Evolutionary conservation across 2,329 filamentous ascomycete species (phyloP), one percentile per base, ranked within the genome.

Genomic region (Diaporthe vexans): DNA sequence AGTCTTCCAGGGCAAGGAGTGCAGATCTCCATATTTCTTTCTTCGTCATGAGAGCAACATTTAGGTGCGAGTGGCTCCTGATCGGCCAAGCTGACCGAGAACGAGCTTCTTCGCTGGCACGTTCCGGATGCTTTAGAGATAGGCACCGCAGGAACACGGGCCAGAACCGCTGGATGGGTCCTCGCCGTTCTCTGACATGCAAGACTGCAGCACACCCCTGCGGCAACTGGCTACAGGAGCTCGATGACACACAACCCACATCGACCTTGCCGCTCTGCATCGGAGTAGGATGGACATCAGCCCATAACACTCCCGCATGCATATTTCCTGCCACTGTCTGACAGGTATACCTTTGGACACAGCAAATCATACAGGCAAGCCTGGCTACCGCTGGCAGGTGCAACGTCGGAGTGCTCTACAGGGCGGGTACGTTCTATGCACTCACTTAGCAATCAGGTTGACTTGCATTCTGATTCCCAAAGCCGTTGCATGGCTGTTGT

Each of bases 161-260:
- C 46, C 29, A 54, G 33, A 54, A 68, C 33, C 48, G 63, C 46
- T 40, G 33, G 9, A 67, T 35, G 63, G 63, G 61, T 67, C 59
- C 46, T 26, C 40, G 35, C 24, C 51, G 43, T 65, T 65, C 29
- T 67, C 43, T n/a, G 46, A 67, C 29, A 24, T 51, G 43, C 43
- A 24, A 67, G 61, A 52, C 61, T 52, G 61, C 43, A 67, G 35
- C 54, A 2, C 29, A 57, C 46, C 61, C 63, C 63, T 67, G 46
- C 46, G 33, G 48, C 33, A 37, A 26, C 40, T 37, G 48, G 46
- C 46, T n/a, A 40, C 63, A 40, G 13, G 33, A 54, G 48, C 63
- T 68, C n/a, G 24, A 52, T 52, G 63, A 67, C 63, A 67, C 63
- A 67, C 29, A 13, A 13, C 46, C 63, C 63, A 52, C 21, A 67